phyloP scores from a whole-genome alignment of 768 basidiomycete genomes.

The Mycena pura region DNA sequence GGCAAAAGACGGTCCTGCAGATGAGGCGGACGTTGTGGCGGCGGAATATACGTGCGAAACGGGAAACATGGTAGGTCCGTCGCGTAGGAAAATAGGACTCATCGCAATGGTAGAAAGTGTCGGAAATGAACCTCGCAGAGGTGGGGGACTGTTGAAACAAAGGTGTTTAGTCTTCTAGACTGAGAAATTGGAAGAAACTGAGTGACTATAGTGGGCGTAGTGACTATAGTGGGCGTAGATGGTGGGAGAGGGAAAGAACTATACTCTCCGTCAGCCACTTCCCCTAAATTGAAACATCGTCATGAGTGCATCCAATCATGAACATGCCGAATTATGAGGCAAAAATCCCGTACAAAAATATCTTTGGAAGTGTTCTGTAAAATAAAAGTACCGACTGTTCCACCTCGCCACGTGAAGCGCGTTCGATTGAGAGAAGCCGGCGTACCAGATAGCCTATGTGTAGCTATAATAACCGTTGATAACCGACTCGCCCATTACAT shows the following conservation, averaged over 20 bases:
- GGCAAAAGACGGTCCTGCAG: background rate
- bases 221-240: background rate
- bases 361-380: too few species aligned
- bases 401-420: too few species aligned
- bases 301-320: too few species aligned
- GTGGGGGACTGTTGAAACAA: background rate
- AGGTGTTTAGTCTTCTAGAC: conserved; percentile 7
- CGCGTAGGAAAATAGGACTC: conserved; percentile 13
- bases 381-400: too few species aligned
- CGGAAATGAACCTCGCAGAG: conserved; percentile 18
- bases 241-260: background rate
- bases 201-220: conserved; percentile 1
- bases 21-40: background rate
- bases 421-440: too few species aligned
- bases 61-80: conserved; percentile 2
- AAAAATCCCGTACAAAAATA: too few species aligned
- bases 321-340: too few species aligned
- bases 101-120: background rate
- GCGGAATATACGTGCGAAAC: background rate
- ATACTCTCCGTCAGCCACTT: background rate
- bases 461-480: too few species aligned
- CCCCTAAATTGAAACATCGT: too few species aligned
- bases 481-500: too few species aligned
- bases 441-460: too few species aligned
- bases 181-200: background rate